These are phyloP conservation scores for Elaphomyces granulatus DNA, from an alignment of 495 filamentous ascomycete genomes.

Conservation along the genomic window DNA sequence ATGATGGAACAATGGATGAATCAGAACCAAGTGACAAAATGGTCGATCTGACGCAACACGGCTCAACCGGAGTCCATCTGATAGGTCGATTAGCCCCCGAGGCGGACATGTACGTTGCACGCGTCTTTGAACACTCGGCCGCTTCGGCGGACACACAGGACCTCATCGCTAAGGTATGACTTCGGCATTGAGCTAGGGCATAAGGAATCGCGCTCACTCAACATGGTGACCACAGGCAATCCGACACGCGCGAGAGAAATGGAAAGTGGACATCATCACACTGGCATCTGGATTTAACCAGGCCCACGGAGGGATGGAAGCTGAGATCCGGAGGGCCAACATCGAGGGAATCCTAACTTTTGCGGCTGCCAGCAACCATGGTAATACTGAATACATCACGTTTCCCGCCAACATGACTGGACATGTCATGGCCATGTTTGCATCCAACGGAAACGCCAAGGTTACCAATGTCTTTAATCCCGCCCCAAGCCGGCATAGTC, in stretches of 20 bases:
- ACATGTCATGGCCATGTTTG: conserved; percentile 2
- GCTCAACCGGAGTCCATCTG: conserved; percentile 1
- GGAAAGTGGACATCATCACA: conserved; percentile 2
- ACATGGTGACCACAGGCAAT: conserved; percentile 1
- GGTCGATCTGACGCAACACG: conserved; percentile 1
- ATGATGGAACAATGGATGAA: too few relatives aligned
- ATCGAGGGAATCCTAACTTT: not conserved
- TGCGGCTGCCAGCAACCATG: conserved; percentile 1
- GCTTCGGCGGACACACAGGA: not conserved
- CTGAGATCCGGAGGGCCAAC: not conserved
- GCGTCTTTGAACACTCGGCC: not conserved
- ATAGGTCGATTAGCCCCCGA: not conserved
- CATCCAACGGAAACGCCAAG: not conserved
- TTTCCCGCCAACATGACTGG: conserved; percentile 1
- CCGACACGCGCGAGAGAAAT: not conserved
- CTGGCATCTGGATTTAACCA: conserved; percentile 1
- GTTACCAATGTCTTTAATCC: conserved; percentile 1
- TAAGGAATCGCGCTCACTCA: not conserved
- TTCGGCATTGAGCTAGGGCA: not conserved
- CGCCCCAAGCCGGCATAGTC: not conserved
- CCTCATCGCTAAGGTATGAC: conserved; percentile 1
- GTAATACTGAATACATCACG: not conserved
- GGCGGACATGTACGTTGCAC: not conserved
- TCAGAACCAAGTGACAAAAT: too few relatives aligned
- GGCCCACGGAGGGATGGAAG: not conserved